Base-by-base conservation (phyloP, 179 eudicot species). In the Silene vulgaris region DNA sequence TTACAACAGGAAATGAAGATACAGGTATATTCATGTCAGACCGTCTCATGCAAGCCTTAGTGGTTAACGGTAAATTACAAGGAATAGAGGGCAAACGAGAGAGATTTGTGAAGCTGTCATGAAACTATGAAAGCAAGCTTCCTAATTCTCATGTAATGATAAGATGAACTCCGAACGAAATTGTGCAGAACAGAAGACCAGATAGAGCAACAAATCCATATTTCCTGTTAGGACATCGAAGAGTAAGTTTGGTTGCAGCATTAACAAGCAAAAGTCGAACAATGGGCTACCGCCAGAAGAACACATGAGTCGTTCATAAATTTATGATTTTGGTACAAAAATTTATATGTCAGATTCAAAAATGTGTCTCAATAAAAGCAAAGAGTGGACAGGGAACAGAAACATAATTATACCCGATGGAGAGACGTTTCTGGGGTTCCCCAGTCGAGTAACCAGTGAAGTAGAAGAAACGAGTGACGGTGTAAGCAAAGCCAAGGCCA, bases 381-480 rank as follows among this genome's bases (percentile, higher is more conserved):
- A 5, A 63, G 67, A 23, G 3, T 3, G 28, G 3, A 63, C 43
- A 17, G 14, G 64, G 43, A 3, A 64, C 21, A n/a, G 23, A 45
- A 62, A 61, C n/a, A 19, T 71, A 35, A 60, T 5, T 30, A 63
- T 85, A 93, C 98, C 98, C 96, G 19, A 91, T 20, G 3, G 78
- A 23, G 32, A 88, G 85, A 63, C 98, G 97, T 4, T 88, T 89
- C 59, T 84, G 17, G 17, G 98, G 98, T 71, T 83, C 89, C 32
- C 98, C 98, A 65, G 87, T 81, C 67, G 98, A 73, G 78, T 94
- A 94, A 69, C 98, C 96, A 50, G 82, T 92, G 95, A 94, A 94
- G 78, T 88, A 94, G 93, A 89, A 90, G 77, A 77, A 90, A n/a
- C 98, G 97, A 29, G 80, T 20, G 52, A 88, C 59, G 21, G 43